A percentile compares a stretch with the other conserved stretches of the same genome.
These are phyloP conservation scores for Bathelium albidoporum DNA, from an alignment of 495 filamentous ascomycete genomes.

Conservation along the genomic window DNA sequence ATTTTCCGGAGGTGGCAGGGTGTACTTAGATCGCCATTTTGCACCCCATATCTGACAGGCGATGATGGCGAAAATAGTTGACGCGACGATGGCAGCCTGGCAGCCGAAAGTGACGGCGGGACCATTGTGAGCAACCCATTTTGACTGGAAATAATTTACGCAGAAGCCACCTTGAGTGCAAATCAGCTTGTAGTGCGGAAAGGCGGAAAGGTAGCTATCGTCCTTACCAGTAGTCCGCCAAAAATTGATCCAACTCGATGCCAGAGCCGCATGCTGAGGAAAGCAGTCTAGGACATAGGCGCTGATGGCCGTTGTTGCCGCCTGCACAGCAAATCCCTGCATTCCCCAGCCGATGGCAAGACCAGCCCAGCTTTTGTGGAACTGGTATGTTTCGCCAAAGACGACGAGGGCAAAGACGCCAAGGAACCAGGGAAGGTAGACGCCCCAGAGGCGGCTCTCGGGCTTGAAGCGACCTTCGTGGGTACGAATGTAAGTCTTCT, in stretches of 20 bases:
- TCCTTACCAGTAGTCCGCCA: slow-evolving; percentile 33
- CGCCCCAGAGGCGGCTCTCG: slow-evolving; percentile 17
- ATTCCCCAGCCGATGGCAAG: slow-evolving; percentile 21
- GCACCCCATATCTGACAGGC: slow-evolving; percentile 13
- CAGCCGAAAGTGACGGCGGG: slow-evolving; percentile 36
- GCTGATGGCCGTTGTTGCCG: slow-evolving; percentile 13
- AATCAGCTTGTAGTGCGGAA: not conserved
- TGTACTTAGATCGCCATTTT: slow-evolving; percentile 7
- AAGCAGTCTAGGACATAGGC: slow-evolving; percentile 35
- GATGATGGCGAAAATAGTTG: slow-evolving; percentile 26
- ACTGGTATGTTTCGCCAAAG: slow-evolving; percentile 14
- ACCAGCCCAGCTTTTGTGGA: slow-evolving; percentile 11
- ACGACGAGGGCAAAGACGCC: slow-evolving; percentile 16
- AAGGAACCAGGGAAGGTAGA: slow-evolving; percentile 15
- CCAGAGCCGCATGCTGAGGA: slow-evolving; percentile 33
- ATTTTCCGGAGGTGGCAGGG: slow-evolving; percentile 5
- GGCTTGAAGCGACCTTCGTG: slow-evolving; percentile 15
- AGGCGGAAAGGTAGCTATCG: not conserved
- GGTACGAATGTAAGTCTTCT: slow-evolving; percentile 7
- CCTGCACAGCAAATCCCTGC: slow-evolving; percentile 15
- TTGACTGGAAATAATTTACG: slow-evolving; percentile 40
- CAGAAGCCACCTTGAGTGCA: slow-evolving; percentile 29
- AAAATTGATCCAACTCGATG: slow-evolving; percentile 37
- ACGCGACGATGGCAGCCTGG: slow-evolving; percentile 35
- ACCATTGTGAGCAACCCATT: slow-evolving; percentile 36